Percentiles rank a stretch among this genome's conserved stretches.
phyloP scores from a whole-genome alignment of 257 asterid species.

The Rauvolfia tetraphylla region DNA sequence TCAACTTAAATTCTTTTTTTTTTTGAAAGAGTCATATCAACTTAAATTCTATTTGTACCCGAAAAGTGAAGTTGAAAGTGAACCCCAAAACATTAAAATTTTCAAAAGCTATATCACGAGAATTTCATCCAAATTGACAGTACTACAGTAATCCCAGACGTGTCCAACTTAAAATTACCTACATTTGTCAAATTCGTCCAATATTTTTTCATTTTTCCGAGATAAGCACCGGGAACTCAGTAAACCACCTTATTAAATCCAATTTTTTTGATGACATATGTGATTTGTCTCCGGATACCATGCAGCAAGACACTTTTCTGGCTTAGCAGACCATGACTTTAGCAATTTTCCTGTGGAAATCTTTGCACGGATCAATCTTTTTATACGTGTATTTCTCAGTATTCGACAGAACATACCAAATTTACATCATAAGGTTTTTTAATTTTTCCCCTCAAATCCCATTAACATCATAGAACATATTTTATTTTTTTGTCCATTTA shows the following conservation, averaged over 20 bases:
- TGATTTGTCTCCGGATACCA: slow-evolving; percentile 8
- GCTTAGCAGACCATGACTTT: background rate
- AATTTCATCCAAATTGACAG: background rate
- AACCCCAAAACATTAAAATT: background rate
- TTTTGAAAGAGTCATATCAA: no score
- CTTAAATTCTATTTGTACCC: no score
- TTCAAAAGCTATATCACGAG: background rate
- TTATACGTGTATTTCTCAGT: background rate
- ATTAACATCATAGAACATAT: no score
- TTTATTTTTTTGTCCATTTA: background rate
- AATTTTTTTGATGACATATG: background rate
- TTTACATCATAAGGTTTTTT: background rate
- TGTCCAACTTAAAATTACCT: background rate
- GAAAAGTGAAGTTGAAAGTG: background rate
- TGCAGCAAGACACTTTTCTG: slow-evolving; percentile 6
- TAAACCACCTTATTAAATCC: background rate
- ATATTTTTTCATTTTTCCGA: background rate
- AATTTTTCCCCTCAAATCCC: background rate
- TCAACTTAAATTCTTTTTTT: background rate
- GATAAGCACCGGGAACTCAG: slow-evolving; percentile 2
- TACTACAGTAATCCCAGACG: background rate
- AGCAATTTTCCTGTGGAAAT: background rate
- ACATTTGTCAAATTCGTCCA: background rate
- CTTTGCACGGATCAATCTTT: background rate
- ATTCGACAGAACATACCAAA: background rate